Base-by-base conservation (phyloP, 2,329 filamentous ascomycete genomes). In the Aspergillus udagawae region DNA sequence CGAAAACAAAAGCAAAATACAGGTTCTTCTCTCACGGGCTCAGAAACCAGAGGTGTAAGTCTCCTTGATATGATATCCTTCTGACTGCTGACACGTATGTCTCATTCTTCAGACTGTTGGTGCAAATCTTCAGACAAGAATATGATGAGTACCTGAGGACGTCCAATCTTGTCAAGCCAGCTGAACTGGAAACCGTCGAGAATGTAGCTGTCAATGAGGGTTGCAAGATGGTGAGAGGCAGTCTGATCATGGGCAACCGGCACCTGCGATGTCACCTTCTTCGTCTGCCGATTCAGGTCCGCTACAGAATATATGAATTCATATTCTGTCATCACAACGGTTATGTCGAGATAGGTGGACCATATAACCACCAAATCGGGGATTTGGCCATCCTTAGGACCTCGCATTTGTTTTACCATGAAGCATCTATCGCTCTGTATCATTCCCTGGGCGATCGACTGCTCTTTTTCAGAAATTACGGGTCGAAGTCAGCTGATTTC, bases 391-490 rank as follows among this genome's bases (percentile, higher is more conserved):
- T 65, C 35, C 54, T 65, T n/a, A 58, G 58, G 21, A 61, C 54
- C 23, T 62, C 54, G 1, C 60, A 65, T 41, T 21, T 50, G 28
- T 60, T 65, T 28, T 65, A 62, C 49, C 63, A 65, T 32, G 63
- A 62, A 55, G 55, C 60, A 12, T 58, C 57, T 1, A 60, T 63
- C 52, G 63, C 58, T 7, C 47, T 63, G 2, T 61, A 56, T 25
- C 55, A 61, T 47, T 63, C 56, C 17, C 50, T 65, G 25, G 57
- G 60, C 4, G 62, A 61, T 52, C 55, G 60, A 50, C 55, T 27
- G 10, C 35, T 62, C 9, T 58, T 63, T 23, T 42, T 63, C 35
- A 54, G 58, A 32, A 51, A 55, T 4, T 62, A 58, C 52, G 60
- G 56, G 23, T 25, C 38, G 4, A 55, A 45, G 47, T 60, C 60